Evolutionary conservation across 2,329 filamentous ascomycete genomes (phyloP), one percentile per base, ranked within the genome.

Genomic region (Alternaria sp.): DNA sequence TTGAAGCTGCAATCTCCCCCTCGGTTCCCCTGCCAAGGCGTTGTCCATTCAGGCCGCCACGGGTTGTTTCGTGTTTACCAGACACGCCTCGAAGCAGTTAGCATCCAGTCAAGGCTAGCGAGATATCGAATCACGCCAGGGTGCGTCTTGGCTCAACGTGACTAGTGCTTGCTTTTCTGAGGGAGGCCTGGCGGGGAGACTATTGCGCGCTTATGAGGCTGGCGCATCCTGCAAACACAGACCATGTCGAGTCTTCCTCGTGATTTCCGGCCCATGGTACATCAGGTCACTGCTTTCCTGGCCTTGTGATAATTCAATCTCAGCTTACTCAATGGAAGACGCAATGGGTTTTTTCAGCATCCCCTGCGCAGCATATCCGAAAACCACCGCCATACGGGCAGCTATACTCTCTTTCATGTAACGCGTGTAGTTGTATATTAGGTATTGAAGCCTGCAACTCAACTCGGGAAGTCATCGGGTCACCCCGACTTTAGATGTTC

Each of bases 21-120:
- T 39, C 40, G 23, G 21, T 23, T 33, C 60, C 53, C 60, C 60
- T 60, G 60, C 60, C 60, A 56, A 62, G 60, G 13, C 34, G 48
- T 36, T 28, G 45, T 45, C 21, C 42, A 39, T 28, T 39, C 55
- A 48, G 11, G 34, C 55, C 41, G 36, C 42, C 21, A 29, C 36
- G 26, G 29, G 24, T 34, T 58, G 55, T 58, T 58, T 58, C 55
- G 55, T 28, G 39, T 34, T 53, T 48, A 39, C 29, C 8, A 28
- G 49, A 29, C 23, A 28, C 9, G 10, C 4, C 50, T 37, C 36
- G 24, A 57, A 24, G 9, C n/a, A 33, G 55, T 26, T 54, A 57
- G 50, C 42, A 14, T 42, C 9, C 3, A 31, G 23, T 46, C 21
- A 56, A 21, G 34, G 24, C 29, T 37, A 24, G 29, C 53, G 36